Base-by-base conservation (phyloP, 23 red algal species). In the Gracilaria gracilis region DNA sequence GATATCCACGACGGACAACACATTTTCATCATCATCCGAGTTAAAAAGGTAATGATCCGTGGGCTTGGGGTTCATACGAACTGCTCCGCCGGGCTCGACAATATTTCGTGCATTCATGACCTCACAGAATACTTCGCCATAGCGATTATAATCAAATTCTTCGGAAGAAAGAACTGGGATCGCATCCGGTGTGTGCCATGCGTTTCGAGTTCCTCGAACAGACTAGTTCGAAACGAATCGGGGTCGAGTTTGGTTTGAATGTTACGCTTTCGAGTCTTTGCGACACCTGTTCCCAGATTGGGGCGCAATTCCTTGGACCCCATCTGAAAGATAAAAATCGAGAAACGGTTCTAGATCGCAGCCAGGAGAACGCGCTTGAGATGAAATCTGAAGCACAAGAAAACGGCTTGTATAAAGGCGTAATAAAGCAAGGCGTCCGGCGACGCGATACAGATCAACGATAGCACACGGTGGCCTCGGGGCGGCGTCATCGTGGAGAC, bases 201-300 rank as follows among this genome's bases (percentile, higher is more conserved):
- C 29, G 34, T 86, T 29, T 91, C 94, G 9, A 96, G 83, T 20
- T 80, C 82, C 55, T 91, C 94, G 84, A 90, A 83, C 39, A 96
- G 67, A 55, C 82, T 72, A 23, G 61, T 84, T 20, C 94, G 94
- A 49, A 96, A 96, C 32, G 94, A 82, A 23, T 96, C 94, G 44
- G 94, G 94, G 76, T 96, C 94, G 9, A 84, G 82, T 87, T 96
- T 96, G 17, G 94, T 96, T 58, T 90, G 85, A 72, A 96, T 96
- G 70, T 96, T 96, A 14, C 94, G 64, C 80, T 96, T 96, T 44
- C 94, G 86, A 0, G 94, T 96, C 69, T 90, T 89, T 1, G 83
- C 72, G 15, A 89, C 47, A 48, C 94, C 94, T 0, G 86, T 82
- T 8, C 77, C 85, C 23, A 96, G 79, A 20, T 87, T 96, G 81